Base-by-base conservation (phyloP, 768 basidiomycete genomes). In the Ephemerocybe angulata region DNA sequence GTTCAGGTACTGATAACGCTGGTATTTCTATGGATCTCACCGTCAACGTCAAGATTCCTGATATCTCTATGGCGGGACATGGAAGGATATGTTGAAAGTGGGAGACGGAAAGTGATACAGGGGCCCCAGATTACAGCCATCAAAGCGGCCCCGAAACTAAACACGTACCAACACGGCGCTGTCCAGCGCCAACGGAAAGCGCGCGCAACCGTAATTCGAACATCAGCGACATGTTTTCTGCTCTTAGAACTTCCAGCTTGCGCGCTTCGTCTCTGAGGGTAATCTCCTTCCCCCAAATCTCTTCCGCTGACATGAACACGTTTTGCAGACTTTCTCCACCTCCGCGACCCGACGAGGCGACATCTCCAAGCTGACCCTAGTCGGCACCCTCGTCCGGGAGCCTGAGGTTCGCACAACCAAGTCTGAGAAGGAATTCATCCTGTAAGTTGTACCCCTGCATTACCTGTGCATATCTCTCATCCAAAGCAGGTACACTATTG, bases 41-140 rank as follows among this genome's bases (percentile, higher is more conserved):
- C 87, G 55, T 83, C 76, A 38, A 97, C 75, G 68, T 97, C 85
- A 27, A 98, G 74, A 72, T 94, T 93, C 59, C 90, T 80, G 59
- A 98, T 78, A 71, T 87, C 82, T 65, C 94, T 86, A 72, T 98
- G 97, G 69, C 97, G 80, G 4, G 96, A 98, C 93, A 98, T 93
- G 55, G 52, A 50, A 59, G 57, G 27, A 38, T 52, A 13, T 47
- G 41, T 38, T 49, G 38, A 48, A n/a, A n/a, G n/a, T n/a, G n/a
- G n/a, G n/a, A n/a, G n/a, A n/a, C n/a, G n/a, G n/a, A n/a, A n/a
- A n/a, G n/a, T n/a, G n/a, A n/a, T n/a, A n/a, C n/a, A n/a, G n/a
- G n/a, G n/a, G n/a, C n/a, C 35, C 41, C 29, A 49, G 57, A 50
- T 52, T 40, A 35, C 33, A 17, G 17, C 33, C 33, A 35, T 35